phyloP scores from a whole-genome alignment of 2,329 filamentous ascomycete species.

The Bipolaris sorokiniana region DNA sequence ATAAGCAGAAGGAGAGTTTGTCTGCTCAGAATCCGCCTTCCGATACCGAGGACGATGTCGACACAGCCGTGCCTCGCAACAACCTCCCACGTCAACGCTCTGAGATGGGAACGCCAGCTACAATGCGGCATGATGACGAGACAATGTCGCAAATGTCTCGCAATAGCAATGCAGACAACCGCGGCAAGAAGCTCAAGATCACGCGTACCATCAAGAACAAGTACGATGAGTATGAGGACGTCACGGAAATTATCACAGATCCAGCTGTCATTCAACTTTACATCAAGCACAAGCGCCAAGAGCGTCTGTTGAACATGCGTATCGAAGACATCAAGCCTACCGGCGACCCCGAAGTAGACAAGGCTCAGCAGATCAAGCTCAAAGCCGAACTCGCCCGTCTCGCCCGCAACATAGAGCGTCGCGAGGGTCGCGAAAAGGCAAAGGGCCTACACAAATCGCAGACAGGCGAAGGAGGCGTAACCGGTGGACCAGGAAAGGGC shows the following conservation, averaged over 20 bases:
- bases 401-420: constrained; percentile 87
- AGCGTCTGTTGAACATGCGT: constrained; percentile 75
- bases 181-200: constrained; percentile 74
- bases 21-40: constrained; percentile 76
- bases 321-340: constrained; percentile 69
- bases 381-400: constrained; percentile 80
- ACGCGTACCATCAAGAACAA: constrained; percentile 69
- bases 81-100: constrained; percentile 59
- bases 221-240: constrained; percentile 65
- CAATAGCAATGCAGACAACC: constrained; percentile 63
- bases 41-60: constrained; percentile 71
- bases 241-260: constrained; percentile 60
- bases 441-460: constrained; percentile 64
- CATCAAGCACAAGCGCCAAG: constrained; percentile 74
- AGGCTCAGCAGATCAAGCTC: constrained; percentile 66
- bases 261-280: constrained; percentile 89
- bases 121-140: constrained; percentile 68
- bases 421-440: constrained; percentile 87
- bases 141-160: constrained; percentile 62
- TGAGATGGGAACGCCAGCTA: constrained; percentile 64
- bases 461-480: constrained; percentile 53
- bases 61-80: constrained; percentile 55
- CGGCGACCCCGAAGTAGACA: constrained; percentile 70
- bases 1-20: constrained; percentile 80
- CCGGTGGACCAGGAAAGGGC: constrained; percentile 52